phyloP scores from a whole-genome alignment of 768 basidiomycete species.

The Amanita fuliginea region DNA sequence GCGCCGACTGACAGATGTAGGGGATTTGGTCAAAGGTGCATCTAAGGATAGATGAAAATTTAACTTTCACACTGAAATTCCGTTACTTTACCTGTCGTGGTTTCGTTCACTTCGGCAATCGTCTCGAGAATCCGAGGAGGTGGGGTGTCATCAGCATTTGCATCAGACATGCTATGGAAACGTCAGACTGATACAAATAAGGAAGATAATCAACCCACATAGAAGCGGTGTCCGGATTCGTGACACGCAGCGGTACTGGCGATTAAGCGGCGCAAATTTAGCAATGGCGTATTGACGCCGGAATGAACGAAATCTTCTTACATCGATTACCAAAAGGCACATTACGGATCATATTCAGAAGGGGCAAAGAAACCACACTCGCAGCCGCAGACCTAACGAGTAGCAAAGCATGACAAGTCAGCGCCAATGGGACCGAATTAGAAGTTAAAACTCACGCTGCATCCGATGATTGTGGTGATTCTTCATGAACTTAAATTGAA shows the following conservation, averaged over 20 bases:
- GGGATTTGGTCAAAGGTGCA: background rate
- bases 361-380: slow-evolving; percentile 40
- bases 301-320: slow-evolving; percentile 12
- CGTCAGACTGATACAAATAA: background rate
- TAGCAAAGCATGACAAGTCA: slow-evolving; percentile 1
- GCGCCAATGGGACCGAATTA: slow-evolving; percentile 5
- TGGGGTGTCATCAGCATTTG: slow-evolving; percentile 10
- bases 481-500: background rate
- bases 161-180: slow-evolving; percentile 3
- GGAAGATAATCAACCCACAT: slow-evolving; percentile 17
- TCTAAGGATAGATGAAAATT: background rate
- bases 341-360: slow-evolving; percentile 32
- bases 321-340: slow-evolving; percentile 37
- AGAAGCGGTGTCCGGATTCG: slow-evolving; percentile 29
- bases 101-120: slow-evolving; percentile 4
- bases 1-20: background rate
- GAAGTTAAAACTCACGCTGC: background rate
- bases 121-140: slow-evolving; percentile 5
- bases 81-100: background rate
- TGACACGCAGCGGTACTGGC: slow-evolving; percentile 18
- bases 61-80: background rate
- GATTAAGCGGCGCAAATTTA: background rate
- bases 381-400: slow-evolving; percentile 26
- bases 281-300: slow-evolving; percentile 4
- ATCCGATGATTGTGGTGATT: background rate